These are phyloP conservation scores for Hypoxylon sp. DNA, from an alignment of 2,329 filamentous ascomycete genomes.

Conservation along the genomic window DNA sequence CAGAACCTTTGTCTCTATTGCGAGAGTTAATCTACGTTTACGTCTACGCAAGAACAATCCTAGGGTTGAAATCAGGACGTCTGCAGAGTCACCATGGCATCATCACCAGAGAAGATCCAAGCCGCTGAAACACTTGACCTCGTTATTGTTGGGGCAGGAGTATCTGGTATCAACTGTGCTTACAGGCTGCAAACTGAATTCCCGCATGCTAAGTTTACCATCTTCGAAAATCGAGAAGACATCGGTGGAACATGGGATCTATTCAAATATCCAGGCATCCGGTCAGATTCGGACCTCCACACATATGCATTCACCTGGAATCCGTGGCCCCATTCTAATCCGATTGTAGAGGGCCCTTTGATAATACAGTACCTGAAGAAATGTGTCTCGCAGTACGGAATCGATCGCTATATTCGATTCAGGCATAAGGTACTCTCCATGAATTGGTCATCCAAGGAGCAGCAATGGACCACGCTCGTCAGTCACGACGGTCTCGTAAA, in stretches of 20 bases:
- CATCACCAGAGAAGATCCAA: conserved; percentile 6
- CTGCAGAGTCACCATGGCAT: neutral
- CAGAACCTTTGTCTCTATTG: neutral
- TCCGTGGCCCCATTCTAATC: conserved; percentile 73
- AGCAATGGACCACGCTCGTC: conserved; percentile 69
- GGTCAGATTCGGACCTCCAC: conserved; percentile 74
- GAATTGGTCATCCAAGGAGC: conserved; percentile 69
- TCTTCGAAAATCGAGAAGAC: conserved; percentile 76
- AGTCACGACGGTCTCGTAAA: conserved; percentile 50
- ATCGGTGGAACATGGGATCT: conserved; percentile 86
- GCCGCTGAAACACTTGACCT: conserved; percentile 60
- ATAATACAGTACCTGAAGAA: conserved; percentile 70
- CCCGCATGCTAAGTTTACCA: conserved; percentile 68
- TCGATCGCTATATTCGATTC: conserved; percentile 69
- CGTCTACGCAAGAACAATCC: too few relatives aligned
- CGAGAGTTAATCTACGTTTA: too few relatives aligned
- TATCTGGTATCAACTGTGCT: conserved; percentile 81
- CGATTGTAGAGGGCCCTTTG: conserved; percentile 67
- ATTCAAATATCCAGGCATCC: conserved; percentile 82
- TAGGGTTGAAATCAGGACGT: neutral
- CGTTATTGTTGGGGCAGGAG: conserved; percentile 79
- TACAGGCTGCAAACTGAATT: conserved; percentile 78
- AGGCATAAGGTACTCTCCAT: conserved; percentile 64
- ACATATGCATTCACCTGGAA: conserved; percentile 78
- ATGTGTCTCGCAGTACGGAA: conserved; percentile 65